phyloP scores from a whole-genome alignment of 306 rosid genomes.

The Calophaca sinica region DNA sequence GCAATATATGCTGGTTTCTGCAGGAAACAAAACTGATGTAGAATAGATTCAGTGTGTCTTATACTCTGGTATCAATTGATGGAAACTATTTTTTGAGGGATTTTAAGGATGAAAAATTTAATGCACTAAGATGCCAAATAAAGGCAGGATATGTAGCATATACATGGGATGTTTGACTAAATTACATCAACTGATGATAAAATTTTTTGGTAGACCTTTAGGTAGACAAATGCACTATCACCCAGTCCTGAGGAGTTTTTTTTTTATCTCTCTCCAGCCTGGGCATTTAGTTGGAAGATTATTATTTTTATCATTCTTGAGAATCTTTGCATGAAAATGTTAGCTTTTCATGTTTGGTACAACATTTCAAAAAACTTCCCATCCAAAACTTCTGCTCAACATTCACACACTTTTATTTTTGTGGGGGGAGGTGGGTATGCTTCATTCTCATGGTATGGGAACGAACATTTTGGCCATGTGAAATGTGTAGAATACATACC shows the following conservation, averaged over 20 bases:
- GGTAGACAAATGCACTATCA: background rate
- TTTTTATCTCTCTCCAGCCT: conserved; percentile 4
- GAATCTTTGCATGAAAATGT: background rate
- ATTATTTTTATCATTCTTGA: background rate
- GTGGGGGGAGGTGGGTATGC: conserved; percentile 9
- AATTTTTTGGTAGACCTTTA: background rate
- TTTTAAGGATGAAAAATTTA: background rate
- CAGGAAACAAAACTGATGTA: background rate
- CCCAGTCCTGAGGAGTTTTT: background rate
- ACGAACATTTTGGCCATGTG: too few relatives aligned
- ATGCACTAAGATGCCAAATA: conserved; percentile 10
- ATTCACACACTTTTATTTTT: background rate
- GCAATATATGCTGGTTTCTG: conserved; percentile 5
- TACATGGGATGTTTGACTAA: background rate
- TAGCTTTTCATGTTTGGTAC: conserved; percentile 7
- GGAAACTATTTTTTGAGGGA: background rate
- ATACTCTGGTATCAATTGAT: background rate
- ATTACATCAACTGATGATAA: conserved; percentile 14
- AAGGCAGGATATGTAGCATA: background rate
- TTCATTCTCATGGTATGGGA: too few relatives aligned
- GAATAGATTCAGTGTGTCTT: background rate
- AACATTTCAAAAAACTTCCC: background rate
- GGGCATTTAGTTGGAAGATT: background rate
- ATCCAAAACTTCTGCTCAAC: background rate
- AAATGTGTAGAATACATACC: too few relatives aligned